phyloP scores from a whole-genome alignment of 352 stramenopile genomes.

The Pythium chondricola region DNA sequence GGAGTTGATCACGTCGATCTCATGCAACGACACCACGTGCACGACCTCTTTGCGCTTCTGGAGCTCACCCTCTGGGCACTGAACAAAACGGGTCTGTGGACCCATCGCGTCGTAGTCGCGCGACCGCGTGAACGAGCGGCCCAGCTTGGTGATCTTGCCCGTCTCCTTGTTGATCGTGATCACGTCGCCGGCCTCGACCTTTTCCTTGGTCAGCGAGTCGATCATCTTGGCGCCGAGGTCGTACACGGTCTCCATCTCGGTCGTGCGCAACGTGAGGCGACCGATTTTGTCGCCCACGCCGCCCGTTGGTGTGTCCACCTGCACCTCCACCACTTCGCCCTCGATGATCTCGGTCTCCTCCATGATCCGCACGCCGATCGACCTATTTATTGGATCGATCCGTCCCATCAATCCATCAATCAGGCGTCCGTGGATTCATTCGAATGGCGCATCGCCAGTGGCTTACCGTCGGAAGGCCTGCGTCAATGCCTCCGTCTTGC shows the following conservation, averaged over 20 bases:
- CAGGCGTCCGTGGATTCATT: no score
- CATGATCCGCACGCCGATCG: conserved; percentile 98
- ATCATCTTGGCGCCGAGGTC: conserved; percentile 99
- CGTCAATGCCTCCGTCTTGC: conserved; percentile 98
- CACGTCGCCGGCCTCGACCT: conserved; percentile 97
- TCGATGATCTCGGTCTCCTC: conserved; percentile 99
- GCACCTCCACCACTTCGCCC: conserved; percentile 99
- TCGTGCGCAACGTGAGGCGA: conserved; percentile 97
- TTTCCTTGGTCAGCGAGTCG: conserved; percentile 98
- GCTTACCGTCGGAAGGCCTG: conserved; percentile 92
- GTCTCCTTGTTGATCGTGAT: conserved; percentile 99
- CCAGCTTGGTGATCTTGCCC: conserved; percentile 98
- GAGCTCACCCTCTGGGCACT: conserved; percentile 94
- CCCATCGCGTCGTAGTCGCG: conserved; percentile 99
- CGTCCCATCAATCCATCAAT: conserved; percentile 1
- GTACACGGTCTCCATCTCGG: conserved; percentile 99
- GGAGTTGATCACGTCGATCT: conserved; percentile 99
- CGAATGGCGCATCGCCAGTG: no score
- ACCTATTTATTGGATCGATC: conserved; percentile 38
- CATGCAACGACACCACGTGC: conserved; percentile 96
- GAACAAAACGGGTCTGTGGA: conserved; percentile 78
- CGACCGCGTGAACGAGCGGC: conserved; percentile 95
- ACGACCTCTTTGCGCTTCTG: conserved; percentile 98
- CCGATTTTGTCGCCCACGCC: conserved; percentile 81
- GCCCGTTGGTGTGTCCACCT: conserved; percentile 90